Evolutionary conservation across 768 basidiomycete species (phyloP).

Genomic region (Amanita exitialis): DNA sequence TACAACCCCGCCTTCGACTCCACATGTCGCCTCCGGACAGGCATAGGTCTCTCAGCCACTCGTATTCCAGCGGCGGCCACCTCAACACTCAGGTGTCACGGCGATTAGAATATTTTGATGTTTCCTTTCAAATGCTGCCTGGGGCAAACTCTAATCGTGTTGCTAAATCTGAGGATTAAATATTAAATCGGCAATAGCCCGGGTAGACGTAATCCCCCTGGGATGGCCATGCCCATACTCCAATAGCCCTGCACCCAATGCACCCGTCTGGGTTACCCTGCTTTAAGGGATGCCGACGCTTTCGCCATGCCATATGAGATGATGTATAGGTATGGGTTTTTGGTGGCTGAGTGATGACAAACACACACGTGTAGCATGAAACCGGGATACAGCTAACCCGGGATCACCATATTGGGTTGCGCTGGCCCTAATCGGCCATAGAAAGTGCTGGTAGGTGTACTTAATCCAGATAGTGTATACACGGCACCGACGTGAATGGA

Average conservation of each 20-base stretch:
- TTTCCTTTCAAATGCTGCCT: not conserved
- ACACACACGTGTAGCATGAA: not conserved
- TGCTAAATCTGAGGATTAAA: not conserved
- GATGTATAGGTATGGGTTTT: not conserved
- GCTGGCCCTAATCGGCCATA: not conserved
- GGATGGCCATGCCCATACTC: not conserved
- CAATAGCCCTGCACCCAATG: not conserved
- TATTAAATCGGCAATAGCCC: not conserved
- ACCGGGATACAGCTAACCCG: not conserved
- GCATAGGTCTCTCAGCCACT: not conserved
- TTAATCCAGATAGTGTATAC: not conserved
- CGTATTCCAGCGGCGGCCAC: not conserved
- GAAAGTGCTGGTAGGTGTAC: not conserved
- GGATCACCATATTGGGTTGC: too few relatives aligned
- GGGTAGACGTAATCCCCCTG: too few relatives aligned
- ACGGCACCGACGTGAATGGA: not conserved
- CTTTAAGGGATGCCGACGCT: not conserved
- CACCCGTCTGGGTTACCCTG: not conserved
- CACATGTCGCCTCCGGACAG: not conserved
- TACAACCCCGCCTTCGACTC: not conserved
- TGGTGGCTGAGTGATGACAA: not conserved
- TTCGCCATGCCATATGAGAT: not conserved
- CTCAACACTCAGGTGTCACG: not conserved
- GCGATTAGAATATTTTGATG: not conserved
- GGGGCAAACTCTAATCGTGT: not conserved